Conservation (phyloP, 108 stramenopile genomes). For the Cyclotella atomus region DNA sequence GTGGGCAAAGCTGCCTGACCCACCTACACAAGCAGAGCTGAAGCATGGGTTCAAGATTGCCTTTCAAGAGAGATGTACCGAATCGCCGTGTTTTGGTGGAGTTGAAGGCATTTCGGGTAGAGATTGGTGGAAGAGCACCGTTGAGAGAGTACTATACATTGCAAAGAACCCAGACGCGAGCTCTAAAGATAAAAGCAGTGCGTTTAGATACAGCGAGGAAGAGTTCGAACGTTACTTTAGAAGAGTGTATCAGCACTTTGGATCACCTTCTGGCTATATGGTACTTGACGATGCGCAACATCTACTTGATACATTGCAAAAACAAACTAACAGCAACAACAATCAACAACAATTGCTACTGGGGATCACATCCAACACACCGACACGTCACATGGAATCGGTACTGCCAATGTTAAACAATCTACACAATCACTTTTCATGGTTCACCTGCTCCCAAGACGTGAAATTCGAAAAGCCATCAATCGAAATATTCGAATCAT, state of each 20-base stretch:
- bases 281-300: conserved; percentile 18
- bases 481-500: conserved; percentile 15
- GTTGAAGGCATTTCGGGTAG: conserved; percentile 20
- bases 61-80: conserved; percentile 14
- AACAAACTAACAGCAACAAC: not conserved
- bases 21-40: conserved; percentile 17
- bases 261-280: conserved; percentile 12
- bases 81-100: conserved; percentile 30
- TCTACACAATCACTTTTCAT: conserved; percentile 22
- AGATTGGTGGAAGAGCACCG: conserved; percentile 33
- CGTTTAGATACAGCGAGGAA: conserved; percentile 1
- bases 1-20: conserved; percentile 14
- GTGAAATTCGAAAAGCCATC: conserved; percentile 27
- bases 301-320: conserved; percentile 3
- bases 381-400: conserved; percentile 25
- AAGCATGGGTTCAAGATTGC: conserved; percentile 16
- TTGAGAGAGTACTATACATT: conserved; percentile 18
- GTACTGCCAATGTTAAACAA: conserved; percentile 27
- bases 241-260: conserved; percentile 26
- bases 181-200: not conserved
- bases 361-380: conserved; percentile 31
- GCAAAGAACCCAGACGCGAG: not conserved
- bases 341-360: not conserved
- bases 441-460: conserved; percentile 28
- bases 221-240: conserved; percentile 27